These are phyloP conservation scores for Penicillium daleae DNA, from an alignment of 495 filamentous ascomycete species.

Conservation along the genomic window DNA sequence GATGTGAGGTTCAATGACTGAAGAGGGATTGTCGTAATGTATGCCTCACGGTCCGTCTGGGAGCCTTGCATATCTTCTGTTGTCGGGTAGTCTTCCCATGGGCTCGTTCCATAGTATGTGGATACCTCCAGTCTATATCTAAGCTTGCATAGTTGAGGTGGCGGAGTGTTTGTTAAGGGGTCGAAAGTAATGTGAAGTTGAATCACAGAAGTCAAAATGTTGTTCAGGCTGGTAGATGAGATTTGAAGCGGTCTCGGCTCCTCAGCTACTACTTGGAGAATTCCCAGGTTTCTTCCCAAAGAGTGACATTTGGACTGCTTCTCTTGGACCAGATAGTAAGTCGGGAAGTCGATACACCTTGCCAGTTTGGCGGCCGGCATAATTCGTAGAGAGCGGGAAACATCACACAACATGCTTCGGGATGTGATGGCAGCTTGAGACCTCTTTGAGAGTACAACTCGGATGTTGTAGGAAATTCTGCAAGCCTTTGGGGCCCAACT, in stretches of 20 bases:
- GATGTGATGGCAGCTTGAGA: not conserved
- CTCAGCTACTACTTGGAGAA: constrained; percentile 4
- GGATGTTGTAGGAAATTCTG: constrained; percentile 8
- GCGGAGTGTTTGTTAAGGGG: constrained; percentile 53
- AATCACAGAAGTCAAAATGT: constrained; percentile 49
- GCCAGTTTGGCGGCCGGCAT: not conserved
- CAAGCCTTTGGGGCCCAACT: constrained; percentile 1
- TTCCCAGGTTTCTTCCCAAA: constrained; percentile 2
- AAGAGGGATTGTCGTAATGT: constrained; percentile 58
- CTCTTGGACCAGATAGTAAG: not conserved
- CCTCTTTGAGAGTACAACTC: constrained; percentile 4
- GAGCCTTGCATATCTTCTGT: constrained; percentile 30
- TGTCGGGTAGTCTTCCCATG: constrained; percentile 41
- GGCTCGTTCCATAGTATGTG: constrained; percentile 67
- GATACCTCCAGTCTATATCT: constrained; percentile 64
- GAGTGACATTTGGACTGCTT: not conserved
- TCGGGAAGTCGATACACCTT: not conserved
- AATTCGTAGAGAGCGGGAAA: constrained; percentile 6
- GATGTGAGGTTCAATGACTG: constrained; percentile 58
- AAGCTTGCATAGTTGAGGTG: constrained; percentile 64
- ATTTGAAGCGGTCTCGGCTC: constrained; percentile 5
- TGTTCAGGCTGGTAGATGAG: not conserved
- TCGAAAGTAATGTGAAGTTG: constrained; percentile 65
- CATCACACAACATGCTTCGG: not conserved
- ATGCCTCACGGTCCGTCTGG: constrained; percentile 50